These are phyloP conservation scores for Fistulinella prunicolor DNA, from an alignment of 768 basidiomycete genomes.

Conservation along the genomic window DNA sequence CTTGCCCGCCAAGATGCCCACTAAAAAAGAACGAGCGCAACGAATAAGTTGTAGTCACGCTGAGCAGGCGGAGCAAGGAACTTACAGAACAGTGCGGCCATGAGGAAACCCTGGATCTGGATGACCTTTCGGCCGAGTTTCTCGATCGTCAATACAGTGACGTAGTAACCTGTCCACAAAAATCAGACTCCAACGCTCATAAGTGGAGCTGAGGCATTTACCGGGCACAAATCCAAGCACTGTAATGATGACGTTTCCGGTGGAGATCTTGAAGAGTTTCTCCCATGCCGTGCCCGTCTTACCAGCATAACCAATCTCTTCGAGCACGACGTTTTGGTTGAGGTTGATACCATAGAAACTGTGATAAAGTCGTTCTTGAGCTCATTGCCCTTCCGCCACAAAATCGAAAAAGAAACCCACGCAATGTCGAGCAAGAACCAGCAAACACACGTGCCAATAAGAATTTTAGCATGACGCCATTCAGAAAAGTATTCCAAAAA, in stretches of 20 bases:
- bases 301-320: slow-evolving; percentile 69
- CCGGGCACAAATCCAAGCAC: slow-evolving; percentile 76
- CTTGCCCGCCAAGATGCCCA: slow-evolving; percentile 65
- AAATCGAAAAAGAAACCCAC: slow-evolving; percentile 30
- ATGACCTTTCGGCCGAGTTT: slow-evolving; percentile 71
- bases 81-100: slow-evolving; percentile 66
- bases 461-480: slow-evolving; percentile 64
- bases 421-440: slow-evolving; percentile 81
- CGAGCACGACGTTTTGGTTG: slow-evolving; percentile 76
- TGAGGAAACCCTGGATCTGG: slow-evolving; percentile 71
- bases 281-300: slow-evolving; percentile 55
- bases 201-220: slow-evolving; percentile 17
- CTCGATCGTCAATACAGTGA: slow-evolving; percentile 65
- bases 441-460: slow-evolving; percentile 63
- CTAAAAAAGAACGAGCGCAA: slow-evolving; percentile 27
- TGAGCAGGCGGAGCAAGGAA: not conserved
- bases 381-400: not conserved
- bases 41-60: not conserved
- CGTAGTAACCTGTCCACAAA: slow-evolving; percentile 56
- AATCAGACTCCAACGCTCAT: not conserved
- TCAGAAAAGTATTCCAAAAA: slow-evolving; percentile 67
- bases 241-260: slow-evolving; percentile 70
- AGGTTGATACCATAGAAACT: slow-evolving; percentile 76
- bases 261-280: slow-evolving; percentile 62
- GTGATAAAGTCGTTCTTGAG: not conserved